Evolutionary conservation across 805 yeast genomes (phyloP), one percentile per base, ranked within the genome.

Genomic region (Zygosaccharomyces siamensis): DNA sequence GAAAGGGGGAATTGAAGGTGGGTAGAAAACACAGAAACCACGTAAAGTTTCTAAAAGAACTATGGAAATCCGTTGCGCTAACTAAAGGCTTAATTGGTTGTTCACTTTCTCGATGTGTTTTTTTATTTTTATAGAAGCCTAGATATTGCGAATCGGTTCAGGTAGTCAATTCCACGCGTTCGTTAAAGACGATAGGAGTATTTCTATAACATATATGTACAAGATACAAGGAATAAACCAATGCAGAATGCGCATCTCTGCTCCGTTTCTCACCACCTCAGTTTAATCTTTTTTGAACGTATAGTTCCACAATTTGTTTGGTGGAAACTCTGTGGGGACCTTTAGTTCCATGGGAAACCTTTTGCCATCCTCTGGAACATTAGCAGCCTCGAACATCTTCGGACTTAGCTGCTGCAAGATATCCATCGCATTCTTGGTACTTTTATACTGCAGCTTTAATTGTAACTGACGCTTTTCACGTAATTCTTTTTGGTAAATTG

Each of bases 281-380:
- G 21, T 20, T 43, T 39, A 51, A 18, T 51, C 49, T 26, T 42
- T 45, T 24, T 48, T 51, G 43, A 43, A 51, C 18, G 81, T 78
- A 59, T 78, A 78, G 48, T 81, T 80, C 97, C 97, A 90, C 16
- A 86, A 74, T 51, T 77, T 76, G 60, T 79, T 80, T 16, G 97
- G 86, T 11, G 99, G 99, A 52, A 74, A 87, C 48, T 89, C 92
- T 1, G 95, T 85, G 18, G 99, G 99, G 7, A 87, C 81, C 62
- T 93, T 80, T 66, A 88, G 65, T 61, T 92, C 97, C 58, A 86
- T 70, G 4, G 96, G 92, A 66, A 87, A 89, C 59, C 89, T 73
- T 56, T 78, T 77, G 45, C 74, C 74, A 39, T 67, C 66, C 56
- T 84, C 84, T 43, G 72, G 69, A 27, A 66, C 66, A 58, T 80